These are phyloP conservation scores for Rhexocercosporidium sp. DNA, from an alignment of 2,329 filamentous ascomycete species.

Conservation along the genomic window DNA sequence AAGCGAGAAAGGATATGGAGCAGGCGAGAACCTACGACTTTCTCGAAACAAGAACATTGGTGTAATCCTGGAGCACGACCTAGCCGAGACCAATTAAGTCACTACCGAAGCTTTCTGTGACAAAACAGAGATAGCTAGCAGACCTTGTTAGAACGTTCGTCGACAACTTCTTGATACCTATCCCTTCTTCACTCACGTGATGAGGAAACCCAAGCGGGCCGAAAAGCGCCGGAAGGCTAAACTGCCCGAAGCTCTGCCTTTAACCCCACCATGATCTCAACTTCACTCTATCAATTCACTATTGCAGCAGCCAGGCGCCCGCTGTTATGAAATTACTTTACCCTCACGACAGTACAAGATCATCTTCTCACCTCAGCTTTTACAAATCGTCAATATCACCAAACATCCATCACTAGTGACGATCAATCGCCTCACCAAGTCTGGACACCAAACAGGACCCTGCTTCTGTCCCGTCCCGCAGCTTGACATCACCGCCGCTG, in stretches of 20 bases:
- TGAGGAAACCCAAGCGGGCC: background rate
- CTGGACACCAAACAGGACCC: background rate
- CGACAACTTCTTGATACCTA: background rate
- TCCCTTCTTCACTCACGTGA: background rate
- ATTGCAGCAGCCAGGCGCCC: background rate
- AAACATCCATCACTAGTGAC: background rate
- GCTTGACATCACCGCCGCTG: background rate
- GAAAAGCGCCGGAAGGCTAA: background rate
- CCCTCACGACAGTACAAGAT: background rate
- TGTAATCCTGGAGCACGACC: too few species aligned
- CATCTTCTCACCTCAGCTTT: background rate
- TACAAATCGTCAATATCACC: background rate
- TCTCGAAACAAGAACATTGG: background rate
- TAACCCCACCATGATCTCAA: background rate
- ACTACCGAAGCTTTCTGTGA: too few species aligned
- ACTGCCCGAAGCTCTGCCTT: background rate
- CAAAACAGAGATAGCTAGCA: too few species aligned
- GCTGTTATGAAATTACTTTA: background rate
- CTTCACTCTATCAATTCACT: background rate
- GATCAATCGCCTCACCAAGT: background rate
- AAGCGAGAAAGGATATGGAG: background rate
- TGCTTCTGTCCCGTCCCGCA: background rate
- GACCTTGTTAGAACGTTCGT: too few species aligned
- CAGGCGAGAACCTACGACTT: background rate
- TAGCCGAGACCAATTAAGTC: too few species aligned